These are phyloP conservation scores for Cardiospermum halicacabum DNA, from an alignment of 345 rosid genomes.

Conservation along the genomic window DNA sequence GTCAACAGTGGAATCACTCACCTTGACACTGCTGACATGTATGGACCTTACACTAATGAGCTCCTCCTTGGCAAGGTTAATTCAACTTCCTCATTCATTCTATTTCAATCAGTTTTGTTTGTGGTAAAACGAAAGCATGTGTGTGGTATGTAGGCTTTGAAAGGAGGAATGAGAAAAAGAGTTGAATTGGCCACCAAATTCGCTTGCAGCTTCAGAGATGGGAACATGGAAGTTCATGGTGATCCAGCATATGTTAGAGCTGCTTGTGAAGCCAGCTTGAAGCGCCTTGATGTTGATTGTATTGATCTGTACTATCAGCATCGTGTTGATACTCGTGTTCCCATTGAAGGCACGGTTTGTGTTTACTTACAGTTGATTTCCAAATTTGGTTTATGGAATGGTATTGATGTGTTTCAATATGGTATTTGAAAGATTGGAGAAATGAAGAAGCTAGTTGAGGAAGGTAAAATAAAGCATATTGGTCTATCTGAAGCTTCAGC, in stretches of 20 bases:
- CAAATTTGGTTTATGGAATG: neutral
- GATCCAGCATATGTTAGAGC: constrained; percentile 42
- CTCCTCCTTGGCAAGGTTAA: constrained; percentile 37
- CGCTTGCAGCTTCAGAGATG: neutral
- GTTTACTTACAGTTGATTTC: constrained; percentile 11
- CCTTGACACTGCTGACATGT: constrained; percentile 41
- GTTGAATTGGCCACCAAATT: constrained; percentile 17
- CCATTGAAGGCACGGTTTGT: constrained; percentile 13
- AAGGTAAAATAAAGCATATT: constrained; percentile 62
- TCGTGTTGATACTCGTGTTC: constrained; percentile 29
- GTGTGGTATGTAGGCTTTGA: constrained; percentile 2
- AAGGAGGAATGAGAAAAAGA: constrained; percentile 14
- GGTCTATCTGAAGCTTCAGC: constrained; percentile 75
- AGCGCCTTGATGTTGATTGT: constrained; percentile 18
- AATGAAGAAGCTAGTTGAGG: constrained; percentile 64
- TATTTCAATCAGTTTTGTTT: neutral
- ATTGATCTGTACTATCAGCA: constrained; percentile 28
- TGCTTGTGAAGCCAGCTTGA: constrained; percentile 38
- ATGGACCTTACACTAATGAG: constrained; percentile 43
- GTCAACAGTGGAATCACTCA: constrained; percentile 35
- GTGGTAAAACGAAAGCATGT: neutral
- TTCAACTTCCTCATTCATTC: neutral
- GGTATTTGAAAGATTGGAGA: constrained; percentile 42
- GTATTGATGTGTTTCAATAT: no score
- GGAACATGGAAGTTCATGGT: constrained; percentile 14